Evolutionary conservation across 2,329 filamentous ascomycete genomes (phyloP).

Genomic region (Podosphaera xanthii): DNA sequence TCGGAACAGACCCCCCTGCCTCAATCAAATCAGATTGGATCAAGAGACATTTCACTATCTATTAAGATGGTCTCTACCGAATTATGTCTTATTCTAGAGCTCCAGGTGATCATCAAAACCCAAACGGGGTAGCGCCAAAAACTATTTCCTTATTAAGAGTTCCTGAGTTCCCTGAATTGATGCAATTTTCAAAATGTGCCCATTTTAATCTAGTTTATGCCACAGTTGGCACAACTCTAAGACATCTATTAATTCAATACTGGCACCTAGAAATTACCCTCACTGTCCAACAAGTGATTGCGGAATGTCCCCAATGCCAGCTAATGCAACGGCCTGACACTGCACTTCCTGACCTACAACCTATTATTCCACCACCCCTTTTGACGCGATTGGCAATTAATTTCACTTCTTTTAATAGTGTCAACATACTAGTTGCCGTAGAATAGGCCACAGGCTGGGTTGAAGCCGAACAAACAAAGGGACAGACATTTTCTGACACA

Average conservation of each 20-base stretch:
- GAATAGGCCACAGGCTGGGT: neutral
- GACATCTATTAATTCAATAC: too few relatives aligned
- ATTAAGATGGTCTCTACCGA: neutral
- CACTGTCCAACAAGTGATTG: neutral
- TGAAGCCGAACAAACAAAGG: neutral
- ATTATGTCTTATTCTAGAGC: neutral
- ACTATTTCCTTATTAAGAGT: neutral
- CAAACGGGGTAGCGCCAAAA: neutral
- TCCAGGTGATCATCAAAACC: neutral
- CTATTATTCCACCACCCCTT: neutral
- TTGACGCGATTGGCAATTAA: neutral
- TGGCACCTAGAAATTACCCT: neutral
- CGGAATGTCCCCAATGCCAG: neutral
- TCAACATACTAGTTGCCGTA: neutral
- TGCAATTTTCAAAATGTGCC: neutral
- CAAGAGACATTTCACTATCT: neutral
- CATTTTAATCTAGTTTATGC: neutral
- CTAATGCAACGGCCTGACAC: neutral
- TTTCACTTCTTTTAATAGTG: neutral
- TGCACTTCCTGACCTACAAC: neutral
- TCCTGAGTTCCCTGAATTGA: neutral
- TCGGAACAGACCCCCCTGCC: neutral
- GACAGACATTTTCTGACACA: neutral
- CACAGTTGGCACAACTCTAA: too few relatives aligned
- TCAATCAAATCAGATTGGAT: neutral